Evolutionary conservation across 2,329 filamentous ascomycete species (phyloP), one percentile per base, ranked within the genome.

Genomic region (Podosphaera xanthii): DNA sequence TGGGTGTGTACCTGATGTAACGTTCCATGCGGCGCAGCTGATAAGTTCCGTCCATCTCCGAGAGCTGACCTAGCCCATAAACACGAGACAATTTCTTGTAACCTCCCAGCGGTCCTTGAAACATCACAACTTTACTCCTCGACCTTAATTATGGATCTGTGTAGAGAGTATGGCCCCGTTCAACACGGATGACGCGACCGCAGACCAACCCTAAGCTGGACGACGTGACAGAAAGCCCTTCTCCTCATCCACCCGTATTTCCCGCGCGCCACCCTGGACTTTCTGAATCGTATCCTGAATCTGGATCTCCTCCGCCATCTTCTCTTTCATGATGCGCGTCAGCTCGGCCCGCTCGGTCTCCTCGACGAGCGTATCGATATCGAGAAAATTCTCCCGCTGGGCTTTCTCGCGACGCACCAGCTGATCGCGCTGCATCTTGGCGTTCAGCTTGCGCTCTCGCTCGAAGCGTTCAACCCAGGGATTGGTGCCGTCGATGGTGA

Each of bases 391-490:
- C 9, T 49, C 36, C 30, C 58, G 56, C 56, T 61, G 35, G 35
- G 53, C 60, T 44, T 44, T 57, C 46, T 46, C 53, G 12, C 14
- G 12, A 1, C 52, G 52, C 22, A 10, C 52, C 52, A 33, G 8
- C 34, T 54, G 52, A 9, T 54, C 52, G 6, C 34, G 31, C 33
- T 53, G 38, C 31, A 59, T 40, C 46, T 48, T 52, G n/a, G 44
- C 58, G 5, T 58, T 50, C 31, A 53, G 44, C 49, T 60, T 60
- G 46, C 57, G 46, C 33, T 63, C 62, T 33, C 60, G 60, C 50
- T 61, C 48, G 33, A 64, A 62, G 35, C 60, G 57, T 40, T 64
- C 63, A 38, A 60, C 60, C 63, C 62, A 64, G 3, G 61, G 60
- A 59, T 63, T 63, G 55, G 46, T 61, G 35, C 60, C 62, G 46